Percentiles rank a stretch among this genome's conserved stretches.
These are phyloP conservation scores for Globisporangium splendens DNA, from an alignment of 352 stramenopile genomes.

Conservation along the genomic window DNA sequence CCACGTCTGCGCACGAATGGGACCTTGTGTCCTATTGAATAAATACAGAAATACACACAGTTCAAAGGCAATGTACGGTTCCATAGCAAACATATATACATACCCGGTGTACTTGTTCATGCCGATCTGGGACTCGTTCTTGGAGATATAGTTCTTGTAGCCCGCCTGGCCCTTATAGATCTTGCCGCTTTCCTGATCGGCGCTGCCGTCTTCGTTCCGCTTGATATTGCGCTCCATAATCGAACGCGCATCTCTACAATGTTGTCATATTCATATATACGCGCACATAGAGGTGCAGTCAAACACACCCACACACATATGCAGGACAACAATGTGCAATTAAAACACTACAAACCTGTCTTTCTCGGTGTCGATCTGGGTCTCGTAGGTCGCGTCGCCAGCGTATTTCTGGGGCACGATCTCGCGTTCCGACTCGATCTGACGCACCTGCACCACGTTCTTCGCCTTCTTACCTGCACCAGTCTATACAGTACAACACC, in stretches of 20 bases:
- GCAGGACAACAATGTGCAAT: neutral
- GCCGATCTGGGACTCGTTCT: conserved; percentile 84
- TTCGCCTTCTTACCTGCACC: conserved; percentile 47
- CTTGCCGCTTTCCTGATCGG: conserved; percentile 63
- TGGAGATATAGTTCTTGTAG: conserved; percentile 88
- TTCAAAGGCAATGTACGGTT: too few relatives aligned
- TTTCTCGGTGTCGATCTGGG: conserved; percentile 77
- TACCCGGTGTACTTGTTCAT: conserved; percentile 90
- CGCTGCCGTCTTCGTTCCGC: conserved; percentile 63
- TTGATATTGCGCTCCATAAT: conserved; percentile 79
- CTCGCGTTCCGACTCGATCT: conserved; percentile 70
- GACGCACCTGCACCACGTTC: conserved; percentile 53
- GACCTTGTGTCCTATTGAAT: conserved; percentile 79
- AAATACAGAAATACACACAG: conserved; percentile 1
- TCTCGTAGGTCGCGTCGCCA: conserved; percentile 80
- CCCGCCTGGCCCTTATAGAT: conserved; percentile 79
- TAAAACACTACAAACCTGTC: conserved; percentile 36
- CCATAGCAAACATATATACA: neutral
- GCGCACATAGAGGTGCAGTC: neutral
- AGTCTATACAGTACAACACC: conserved; percentile 47
- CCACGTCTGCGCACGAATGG: conserved; percentile 93
- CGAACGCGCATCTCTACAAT: conserved; percentile 64
- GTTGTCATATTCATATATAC: neutral
- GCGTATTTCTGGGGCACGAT: conserved; percentile 78
- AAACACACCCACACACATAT: neutral